phyloP scores from a whole-genome alignment of 805 yeast genomes.

The Candida nitratophila region DNA sequence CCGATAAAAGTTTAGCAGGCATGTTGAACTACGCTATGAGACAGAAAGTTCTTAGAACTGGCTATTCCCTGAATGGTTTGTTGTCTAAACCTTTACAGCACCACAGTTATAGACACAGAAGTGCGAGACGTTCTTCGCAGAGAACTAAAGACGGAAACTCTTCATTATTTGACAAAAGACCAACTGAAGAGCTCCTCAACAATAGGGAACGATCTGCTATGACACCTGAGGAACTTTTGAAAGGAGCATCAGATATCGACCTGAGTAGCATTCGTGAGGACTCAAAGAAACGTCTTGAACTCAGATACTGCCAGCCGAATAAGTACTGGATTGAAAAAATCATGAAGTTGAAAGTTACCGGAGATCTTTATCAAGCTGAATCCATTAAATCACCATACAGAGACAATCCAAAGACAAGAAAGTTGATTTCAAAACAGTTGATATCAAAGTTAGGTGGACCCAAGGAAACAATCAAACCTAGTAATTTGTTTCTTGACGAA shows the following conservation, averaged over 20 bases:
- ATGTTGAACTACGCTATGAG: no score
- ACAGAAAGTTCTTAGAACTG: no score
- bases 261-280: conserved; percentile 18
- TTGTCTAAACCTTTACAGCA: no score
- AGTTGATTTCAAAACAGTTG: conserved; percentile 6
- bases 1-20: no score
- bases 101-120: no score
- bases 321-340: conserved; percentile 18
- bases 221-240: conserved; percentile 26
- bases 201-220: conserved; percentile 7
- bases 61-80: no score
- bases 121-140: no score
- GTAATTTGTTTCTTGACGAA: conserved; percentile 18
- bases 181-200: no score
- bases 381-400: neutral
- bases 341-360: neutral
- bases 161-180: no score
- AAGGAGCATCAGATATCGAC: conserved; percentile 19
- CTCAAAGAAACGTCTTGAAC: conserved; percentile 12
- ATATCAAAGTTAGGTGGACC: conserved; percentile 11
- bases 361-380: neutral
- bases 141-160: no score
- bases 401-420: neutral
- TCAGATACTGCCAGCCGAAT: conserved; percentile 24
- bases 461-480: conserved; percentile 5